Base-by-base conservation (phyloP, 345 rosid genomes). In the Rubroshorea leprosula region DNA sequence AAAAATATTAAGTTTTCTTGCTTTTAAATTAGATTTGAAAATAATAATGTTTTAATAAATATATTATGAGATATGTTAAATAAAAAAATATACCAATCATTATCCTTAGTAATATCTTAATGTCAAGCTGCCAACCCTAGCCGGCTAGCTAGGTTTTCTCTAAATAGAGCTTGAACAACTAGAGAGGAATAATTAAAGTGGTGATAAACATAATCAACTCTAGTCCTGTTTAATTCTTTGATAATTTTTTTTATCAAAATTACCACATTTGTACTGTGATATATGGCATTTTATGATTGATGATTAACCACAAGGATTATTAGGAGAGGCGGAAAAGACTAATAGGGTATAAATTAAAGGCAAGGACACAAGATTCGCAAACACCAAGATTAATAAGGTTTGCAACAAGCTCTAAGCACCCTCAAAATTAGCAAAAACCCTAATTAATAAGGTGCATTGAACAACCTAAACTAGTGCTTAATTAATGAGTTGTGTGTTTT, bases 401-500 rank as follows among this genome's bases (percentile, higher is more conserved):
- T 35, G 41, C 41, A 35, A 35, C 41, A 35, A 35, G 41, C 41
- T 35, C 41, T 35, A 35, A 13, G 41, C 12, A 10, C 41, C 31
- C 41, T 35, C 41, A 35, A 35, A 35, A 35, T 35, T 35, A 35
- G 41, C 41, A 35, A 35, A n/a, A 35, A 35, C 41, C 41, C 41
- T 35, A 35, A 35, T 13, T 3, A 35, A 35, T 35, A 35, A 35
- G 41, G 41, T 35, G 41, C 12, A 13, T 35, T 35, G 41, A 35
- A 6, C 9, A 3, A 29, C 35, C 39, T 52, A 44, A 43, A 57
- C 46, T 51, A 61, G 80, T 75, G 83, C 73, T 80, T 49, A 35
- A 35, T 80, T 49, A 35, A 35, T 35, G 79, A 72, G 82, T 72
- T 74, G 77, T 72, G 62, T 62, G 31, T 35, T 35, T 74, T 82